Evolutionary conservation across 306 rosid genomes (phyloP).

Genomic region (Cucurbita argyrosperma): DNA sequence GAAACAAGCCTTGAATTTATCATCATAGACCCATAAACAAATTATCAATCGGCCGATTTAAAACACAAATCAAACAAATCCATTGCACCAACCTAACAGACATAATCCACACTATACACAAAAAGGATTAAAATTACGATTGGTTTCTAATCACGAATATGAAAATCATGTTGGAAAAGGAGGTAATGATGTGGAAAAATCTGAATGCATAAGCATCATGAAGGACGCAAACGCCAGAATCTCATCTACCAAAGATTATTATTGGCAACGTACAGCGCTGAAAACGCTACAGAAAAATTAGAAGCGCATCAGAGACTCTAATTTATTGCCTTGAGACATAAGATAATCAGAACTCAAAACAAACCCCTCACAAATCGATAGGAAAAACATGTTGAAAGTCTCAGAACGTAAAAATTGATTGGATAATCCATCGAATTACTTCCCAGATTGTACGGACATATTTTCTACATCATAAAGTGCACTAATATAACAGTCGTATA

Average conservation of each 20-base stretch:
- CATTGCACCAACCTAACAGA: too few relatives aligned
- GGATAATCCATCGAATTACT: background rate
- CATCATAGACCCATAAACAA: background rate
- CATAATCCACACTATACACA: too few relatives aligned
- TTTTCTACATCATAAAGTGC: background rate
- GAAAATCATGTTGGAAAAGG: too few relatives aligned
- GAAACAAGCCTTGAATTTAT: background rate
- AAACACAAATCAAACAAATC: too few relatives aligned
- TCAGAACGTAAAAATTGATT: background rate
- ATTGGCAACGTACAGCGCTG: slow-evolving; percentile 95
- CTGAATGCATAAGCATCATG: slow-evolving; percentile 46
- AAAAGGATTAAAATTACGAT: too few relatives aligned
- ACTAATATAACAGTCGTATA: too few relatives aligned
- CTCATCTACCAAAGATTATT: slow-evolving; percentile 30
- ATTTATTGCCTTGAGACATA: slow-evolving; percentile 49
- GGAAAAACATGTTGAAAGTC: background rate
- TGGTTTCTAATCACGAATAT: too few relatives aligned
- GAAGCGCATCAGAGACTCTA: slow-evolving; percentile 85
- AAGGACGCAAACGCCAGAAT: slow-evolving; percentile 43
- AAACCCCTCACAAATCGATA: too few relatives aligned
- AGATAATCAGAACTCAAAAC: background rate
- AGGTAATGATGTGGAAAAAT: slow-evolving; percentile 25
- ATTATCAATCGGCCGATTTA: too few relatives aligned
- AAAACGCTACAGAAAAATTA: slow-evolving; percentile 19
- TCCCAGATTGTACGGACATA: slow-evolving; percentile 3